phyloP scores from a whole-genome alignment of 1,139 yeast species.

The Spathaspora sp. region DNA sequence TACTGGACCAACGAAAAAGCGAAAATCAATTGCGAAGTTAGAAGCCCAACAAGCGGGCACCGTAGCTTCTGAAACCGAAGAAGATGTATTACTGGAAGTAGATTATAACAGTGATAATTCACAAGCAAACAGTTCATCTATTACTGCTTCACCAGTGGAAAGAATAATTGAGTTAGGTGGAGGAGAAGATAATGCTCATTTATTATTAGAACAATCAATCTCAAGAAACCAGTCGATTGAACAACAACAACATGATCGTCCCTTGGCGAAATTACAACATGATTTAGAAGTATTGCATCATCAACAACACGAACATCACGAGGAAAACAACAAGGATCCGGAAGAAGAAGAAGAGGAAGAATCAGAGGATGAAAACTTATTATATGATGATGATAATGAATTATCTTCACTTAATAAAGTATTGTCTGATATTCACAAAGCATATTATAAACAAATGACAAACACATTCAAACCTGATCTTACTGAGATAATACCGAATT shows the following conservation, averaged over 20 bases:
- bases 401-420: conserved; percentile 63
- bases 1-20: conserved; percentile 66
- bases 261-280: conserved; percentile 79
- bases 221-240: conserved; percentile 60
- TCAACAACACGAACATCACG: conserved; percentile 25
- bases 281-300: conserved; percentile 60
- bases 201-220: conserved; percentile 52
- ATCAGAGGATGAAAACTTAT: conserved; percentile 54
- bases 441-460: conserved; percentile 51
- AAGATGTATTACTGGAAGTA: conserved; percentile 8
- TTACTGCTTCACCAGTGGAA: conserved; percentile 46
- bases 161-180: conserved; percentile 49
- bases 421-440: conserved; percentile 59
- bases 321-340: conserved; percentile 9
- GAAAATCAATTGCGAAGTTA: conserved; percentile 54
- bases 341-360: conserved; percentile 28
- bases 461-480: conserved; percentile 51
- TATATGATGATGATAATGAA: conserved; percentile 82
- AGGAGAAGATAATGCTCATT: conserved; percentile 46
- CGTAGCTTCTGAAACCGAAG: conserved; percentile 10
- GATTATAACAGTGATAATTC: conserved; percentile 7
- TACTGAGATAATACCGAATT: conserved; percentile 64
- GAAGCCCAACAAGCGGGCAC: conserved; percentile 27
- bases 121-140: conserved; percentile 1
- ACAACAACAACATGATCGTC: conserved; percentile 71